These are phyloP conservation scores for Kandelia obovata DNA, from an alignment of 345 rosid species.

Conservation along the genomic window DNA sequence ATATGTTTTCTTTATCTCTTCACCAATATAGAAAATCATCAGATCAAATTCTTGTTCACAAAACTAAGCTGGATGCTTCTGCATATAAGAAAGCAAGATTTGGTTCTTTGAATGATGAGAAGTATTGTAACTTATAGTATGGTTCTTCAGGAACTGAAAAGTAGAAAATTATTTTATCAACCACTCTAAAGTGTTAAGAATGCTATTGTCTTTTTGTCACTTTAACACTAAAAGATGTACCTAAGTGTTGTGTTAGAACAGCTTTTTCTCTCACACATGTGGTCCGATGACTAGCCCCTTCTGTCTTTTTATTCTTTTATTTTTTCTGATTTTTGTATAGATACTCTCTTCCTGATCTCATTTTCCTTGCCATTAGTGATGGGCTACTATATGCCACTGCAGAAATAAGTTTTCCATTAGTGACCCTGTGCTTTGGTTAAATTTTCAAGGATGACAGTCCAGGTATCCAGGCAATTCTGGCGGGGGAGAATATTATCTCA, in stretches of 20 bases:
- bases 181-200: no score
- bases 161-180: no score
- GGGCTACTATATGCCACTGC: not conserved
- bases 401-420: not conserved
- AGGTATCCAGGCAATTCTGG: slow-evolving; percentile 58
- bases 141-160: not conserved
- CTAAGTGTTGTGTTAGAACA: no score
- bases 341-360: not conserved
- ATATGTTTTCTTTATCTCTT: no score
- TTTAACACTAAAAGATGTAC: not conserved
- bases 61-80: not conserved
- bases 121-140: not conserved
- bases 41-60: not conserved
- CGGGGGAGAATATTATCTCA: slow-evolving; percentile 56
- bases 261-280: no score
- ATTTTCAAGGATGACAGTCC: slow-evolving; percentile 62
- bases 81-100: not conserved
- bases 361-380: not conserved
- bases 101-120: not conserved
- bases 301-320: not conserved
- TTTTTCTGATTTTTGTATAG: not conserved
- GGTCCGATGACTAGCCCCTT: no score
- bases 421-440: slow-evolving; percentile 11
- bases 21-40: no score
- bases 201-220: not conserved